Evolutionary conservation across 495 filamentous ascomycete genomes (phyloP), one percentile per base, ranked within the genome.

Genomic region (Aspergillus panamensis): DNA sequence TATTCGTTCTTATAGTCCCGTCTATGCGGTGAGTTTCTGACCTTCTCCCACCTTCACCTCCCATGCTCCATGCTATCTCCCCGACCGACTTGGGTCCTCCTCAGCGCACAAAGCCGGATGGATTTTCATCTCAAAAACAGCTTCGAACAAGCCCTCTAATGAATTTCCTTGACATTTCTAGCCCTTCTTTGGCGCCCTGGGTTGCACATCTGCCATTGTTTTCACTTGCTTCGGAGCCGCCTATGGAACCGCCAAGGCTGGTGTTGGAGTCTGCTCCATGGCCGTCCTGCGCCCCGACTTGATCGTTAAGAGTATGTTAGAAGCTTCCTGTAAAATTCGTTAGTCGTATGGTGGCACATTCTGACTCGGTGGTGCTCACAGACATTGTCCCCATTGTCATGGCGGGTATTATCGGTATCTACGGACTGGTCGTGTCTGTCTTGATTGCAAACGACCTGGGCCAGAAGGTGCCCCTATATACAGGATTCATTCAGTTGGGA

Each of bases 391-490:
- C 94, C 69, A 94, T 98, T 76, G 96, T 99, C 84, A 99, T 99
- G 94, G 94, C 94, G 82, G 94, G 94, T 97, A 99, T 99, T 79
- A 97, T 99, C 76, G 95, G 89, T 87, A 99, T 99, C 78, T 99
- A 99, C 82, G 94, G 94, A 67, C 85, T 99, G 52, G 94, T 99
- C 79, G 94, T 99, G 53, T 97, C 93, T 4, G 94, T 99, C 75
- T 76, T 99, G 71, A 92, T 99, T 74, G 96, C 95, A 66, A 92
- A 95, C 76, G 85, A 87, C 66, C 80, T 99, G 64, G 81, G 77
- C 61, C 95, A 99, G 78, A 61, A 87, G 53, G 78, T 89, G 57
- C 81, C 95, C 53, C 86, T 99, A 51, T 99, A 88, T 81, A 93
- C 92, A 49, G 87, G 89, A 55, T 97, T 97, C 81, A 95, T 97